Percentiles rank a stretch among this genome's conserved stretches.
These are phyloP conservation scores for Penicillium bialowiezense DNA, from an alignment of 495 filamentous ascomycete genomes.

Conservation along the genomic window DNA sequence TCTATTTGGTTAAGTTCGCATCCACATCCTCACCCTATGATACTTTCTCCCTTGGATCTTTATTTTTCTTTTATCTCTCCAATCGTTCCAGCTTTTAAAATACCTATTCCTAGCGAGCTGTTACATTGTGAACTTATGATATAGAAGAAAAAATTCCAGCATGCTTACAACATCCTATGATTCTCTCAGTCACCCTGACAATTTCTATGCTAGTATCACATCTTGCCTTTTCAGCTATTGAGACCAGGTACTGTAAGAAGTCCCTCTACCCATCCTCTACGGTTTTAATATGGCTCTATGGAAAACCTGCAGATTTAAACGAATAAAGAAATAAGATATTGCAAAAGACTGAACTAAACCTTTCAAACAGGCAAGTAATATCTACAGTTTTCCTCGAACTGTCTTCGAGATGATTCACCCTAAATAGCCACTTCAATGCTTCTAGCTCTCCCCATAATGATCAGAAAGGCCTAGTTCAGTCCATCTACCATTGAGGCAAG, in stretches of 20 bases:
- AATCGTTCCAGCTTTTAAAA: constrained; percentile 13
- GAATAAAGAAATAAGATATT: constrained; percentile 23
- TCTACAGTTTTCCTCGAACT: constrained; percentile 35
- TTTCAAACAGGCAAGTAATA: constrained; percentile 31
- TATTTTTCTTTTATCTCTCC: constrained; percentile 4
- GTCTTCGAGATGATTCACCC: constrained; percentile 11
- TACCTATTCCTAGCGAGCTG: constrained; percentile 13
- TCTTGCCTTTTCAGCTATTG: too few relatives aligned
- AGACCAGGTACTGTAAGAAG: too few relatives aligned
- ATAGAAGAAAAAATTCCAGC: not conserved
- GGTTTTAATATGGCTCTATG: too few relatives aligned
- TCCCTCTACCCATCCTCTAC: too few relatives aligned
- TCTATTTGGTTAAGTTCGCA: constrained; percentile 54
- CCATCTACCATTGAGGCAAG: constrained; percentile 4
- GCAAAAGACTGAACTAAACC: constrained; percentile 31
- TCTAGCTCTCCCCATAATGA: constrained; percentile 4
- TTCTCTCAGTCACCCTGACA: too few relatives aligned
- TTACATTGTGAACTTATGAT: not conserved
- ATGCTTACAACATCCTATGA: not conserved
- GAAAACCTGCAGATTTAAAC: too few relatives aligned
- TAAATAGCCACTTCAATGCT: constrained; percentile 1
- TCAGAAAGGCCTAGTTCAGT: constrained; percentile 12
- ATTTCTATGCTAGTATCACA: too few relatives aligned
- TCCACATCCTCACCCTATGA: too few relatives aligned
- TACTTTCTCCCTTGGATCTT: not conserved